These are phyloP conservation scores for Phlyctochytrium planicorne DNA, from an alignment of 192 early-diverging fungal species.

Conservation along the genomic window DNA sequence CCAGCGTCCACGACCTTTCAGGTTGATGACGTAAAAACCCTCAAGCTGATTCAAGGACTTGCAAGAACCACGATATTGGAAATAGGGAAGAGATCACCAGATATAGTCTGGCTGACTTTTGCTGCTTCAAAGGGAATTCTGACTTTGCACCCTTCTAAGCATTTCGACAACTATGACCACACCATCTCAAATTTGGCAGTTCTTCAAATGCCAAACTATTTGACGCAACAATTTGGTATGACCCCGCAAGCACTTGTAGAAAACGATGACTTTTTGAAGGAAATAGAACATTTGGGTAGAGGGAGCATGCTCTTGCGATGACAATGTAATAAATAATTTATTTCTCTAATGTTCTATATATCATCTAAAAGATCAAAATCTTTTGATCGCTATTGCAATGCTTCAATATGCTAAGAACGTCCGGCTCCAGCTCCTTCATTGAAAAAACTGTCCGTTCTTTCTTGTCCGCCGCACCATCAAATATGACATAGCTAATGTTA, in stretches of 20 bases:
- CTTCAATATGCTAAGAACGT: conserved; percentile 50
- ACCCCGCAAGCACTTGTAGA: background rate
- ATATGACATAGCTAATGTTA: conserved; percentile 56
- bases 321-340: no score
- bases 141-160: no score
- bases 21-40: no score
- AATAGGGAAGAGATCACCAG: background rate
- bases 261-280: background rate
- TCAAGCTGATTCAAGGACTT: no score
- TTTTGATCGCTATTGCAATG: background rate
- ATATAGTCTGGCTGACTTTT: background rate
- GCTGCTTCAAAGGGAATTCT: background rate
- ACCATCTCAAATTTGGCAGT: no score
- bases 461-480: conserved; percentile 58
- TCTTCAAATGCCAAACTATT: no score
- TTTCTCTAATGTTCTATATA: no score
- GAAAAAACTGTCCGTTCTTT: conserved; percentile 64
- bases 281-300: background rate
- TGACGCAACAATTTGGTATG: no score
- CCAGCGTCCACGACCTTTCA: no score
- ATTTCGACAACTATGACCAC: no score
- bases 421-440: conserved; percentile 57
- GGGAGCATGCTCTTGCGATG: no score
- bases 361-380: background rate
- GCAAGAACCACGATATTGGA: background rate